Percentiles rank a stretch among this genome's conserved stretches.
Conservation (phyloP, 2,329 filamentous ascomycete genomes). For the Talaromyces islandicus region DNA sequence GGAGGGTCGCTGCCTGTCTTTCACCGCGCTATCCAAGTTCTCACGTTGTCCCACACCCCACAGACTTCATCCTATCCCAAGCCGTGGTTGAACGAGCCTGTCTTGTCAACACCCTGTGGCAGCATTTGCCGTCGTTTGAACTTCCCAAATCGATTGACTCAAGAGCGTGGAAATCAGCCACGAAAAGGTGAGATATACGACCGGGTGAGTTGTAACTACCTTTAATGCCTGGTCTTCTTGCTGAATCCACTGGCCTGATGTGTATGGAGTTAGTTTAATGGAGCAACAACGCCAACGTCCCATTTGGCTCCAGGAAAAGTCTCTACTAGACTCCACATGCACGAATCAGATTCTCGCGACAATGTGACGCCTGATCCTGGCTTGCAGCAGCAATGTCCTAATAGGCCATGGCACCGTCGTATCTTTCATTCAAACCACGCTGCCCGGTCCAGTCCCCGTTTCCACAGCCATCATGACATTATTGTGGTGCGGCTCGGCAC, state of each 20-base stretch:
- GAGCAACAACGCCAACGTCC: neutral
- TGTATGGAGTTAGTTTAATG: neutral
- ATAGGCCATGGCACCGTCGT: conserved; percentile 1
- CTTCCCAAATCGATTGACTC: neutral
- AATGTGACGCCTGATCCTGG: neutral
- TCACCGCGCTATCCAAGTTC: too few species aligned
- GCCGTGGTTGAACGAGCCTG: neutral
- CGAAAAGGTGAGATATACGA: neutral
- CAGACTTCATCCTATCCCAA: neutral
- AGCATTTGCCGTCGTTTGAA: neutral
- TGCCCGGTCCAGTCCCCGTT: neutral
- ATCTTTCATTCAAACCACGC: neutral
- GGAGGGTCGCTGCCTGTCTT: neutral
- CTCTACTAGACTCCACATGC: neutral
- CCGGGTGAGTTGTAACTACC: neutral
- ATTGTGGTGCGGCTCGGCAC: neutral
- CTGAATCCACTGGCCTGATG: neutral
- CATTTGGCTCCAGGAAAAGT: neutral
- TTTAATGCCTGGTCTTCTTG: neutral
- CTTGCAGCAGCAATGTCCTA: neutral
- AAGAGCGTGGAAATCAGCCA: neutral
- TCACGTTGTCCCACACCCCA: too few species aligned
- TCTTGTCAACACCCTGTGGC: neutral
- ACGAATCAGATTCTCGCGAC: neutral
- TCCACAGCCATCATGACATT: neutral